A percentile compares a stretch with the other conserved stretches of the same genome.
Conservation (phyloP, 2,329 filamentous ascomycete genomes). For the Botrytis porri region DNA sequence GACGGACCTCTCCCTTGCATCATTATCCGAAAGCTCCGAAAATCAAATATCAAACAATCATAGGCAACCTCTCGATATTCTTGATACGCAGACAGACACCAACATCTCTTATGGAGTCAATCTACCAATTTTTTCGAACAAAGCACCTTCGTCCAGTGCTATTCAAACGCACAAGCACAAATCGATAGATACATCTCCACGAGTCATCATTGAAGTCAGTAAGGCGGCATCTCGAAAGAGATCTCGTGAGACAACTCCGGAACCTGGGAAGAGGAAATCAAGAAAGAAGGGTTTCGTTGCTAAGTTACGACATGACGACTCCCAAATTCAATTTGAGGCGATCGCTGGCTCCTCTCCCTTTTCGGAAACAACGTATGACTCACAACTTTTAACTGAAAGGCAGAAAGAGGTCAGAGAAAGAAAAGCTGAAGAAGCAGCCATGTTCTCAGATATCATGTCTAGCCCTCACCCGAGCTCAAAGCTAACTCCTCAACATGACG, state of each 20-base stretch:
- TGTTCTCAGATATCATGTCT: slow-evolving; percentile 67
- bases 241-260: slow-evolving; percentile 34
- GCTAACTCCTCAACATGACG: slow-evolving; percentile 26
- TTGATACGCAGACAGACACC: slow-evolving; percentile 39
- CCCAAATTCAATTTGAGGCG: slow-evolving; percentile 73
- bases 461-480: slow-evolving; percentile 42
- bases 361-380: slow-evolving; percentile 52
- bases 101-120: slow-evolving; percentile 5
- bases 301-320: slow-evolving; percentile 72
- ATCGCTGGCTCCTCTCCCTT: slow-evolving; percentile 62
- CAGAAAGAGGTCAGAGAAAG: slow-evolving; percentile 75
- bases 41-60: slow-evolving; percentile 36
- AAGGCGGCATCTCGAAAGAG: slow-evolving; percentile 26
- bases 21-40: slow-evolving; percentile 41
- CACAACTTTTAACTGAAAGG: slow-evolving; percentile 73
- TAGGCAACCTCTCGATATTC: slow-evolving; percentile 38
- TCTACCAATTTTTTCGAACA: slow-evolving; percentile 12
- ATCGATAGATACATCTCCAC: slow-evolving; percentile 25
- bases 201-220: slow-evolving; percentile 27
- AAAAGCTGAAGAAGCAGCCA: slow-evolving; percentile 55
- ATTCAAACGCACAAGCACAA: neutral
- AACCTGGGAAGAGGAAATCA: slow-evolving; percentile 39
- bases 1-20: slow-evolving; percentile 50
- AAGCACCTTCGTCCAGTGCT: neutral
- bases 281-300: slow-evolving; percentile 43